Evolutionary conservation across 495 filamentous ascomycete species (phyloP).

Genomic region (Penicillium cataractarum): DNA sequence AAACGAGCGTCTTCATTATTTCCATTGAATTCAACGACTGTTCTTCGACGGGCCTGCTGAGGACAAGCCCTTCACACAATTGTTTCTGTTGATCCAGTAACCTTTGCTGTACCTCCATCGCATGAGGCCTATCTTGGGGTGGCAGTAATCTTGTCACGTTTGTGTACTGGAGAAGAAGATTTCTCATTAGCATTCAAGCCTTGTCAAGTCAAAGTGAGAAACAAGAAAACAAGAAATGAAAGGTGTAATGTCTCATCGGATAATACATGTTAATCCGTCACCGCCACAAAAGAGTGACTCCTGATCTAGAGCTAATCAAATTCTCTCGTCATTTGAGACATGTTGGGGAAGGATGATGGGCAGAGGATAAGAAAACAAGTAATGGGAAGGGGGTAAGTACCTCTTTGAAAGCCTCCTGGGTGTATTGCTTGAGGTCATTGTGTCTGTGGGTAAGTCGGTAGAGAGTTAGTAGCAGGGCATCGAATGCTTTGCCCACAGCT

Average conservation of each 20-base stretch:
- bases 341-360: slow-evolving; percentile 13
- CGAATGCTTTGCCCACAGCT: slow-evolving; percentile 49
- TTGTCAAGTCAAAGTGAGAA: slow-evolving; percentile 5
- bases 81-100: slow-evolving; percentile 35
- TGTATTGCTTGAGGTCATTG: slow-evolving; percentile 44
- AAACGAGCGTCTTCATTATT: slow-evolving; percentile 50
- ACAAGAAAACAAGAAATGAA: slow-evolving; percentile 16
- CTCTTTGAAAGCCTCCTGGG: slow-evolving; percentile 50
- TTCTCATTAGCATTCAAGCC: slow-evolving; percentile 27
- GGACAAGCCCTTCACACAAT: slow-evolving; percentile 36
- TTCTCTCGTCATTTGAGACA: slow-evolving; percentile 56
- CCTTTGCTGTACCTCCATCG: slow-evolving; percentile 40
- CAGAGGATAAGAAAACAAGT: slow-evolving; percentile 12
- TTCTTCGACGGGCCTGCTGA: slow-evolving; percentile 33
- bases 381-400: slow-evolving; percentile 39
- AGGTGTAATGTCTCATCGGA: slow-evolving; percentile 44
- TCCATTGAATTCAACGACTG: slow-evolving; percentile 43
- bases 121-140: slow-evolving; percentile 34
- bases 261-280: slow-evolving; percentile 60
- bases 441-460: slow-evolving; percentile 50
- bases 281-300: slow-evolving; percentile 48
- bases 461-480: slow-evolving; percentile 54
- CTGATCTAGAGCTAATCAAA: slow-evolving; percentile 64
- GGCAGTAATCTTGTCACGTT: slow-evolving; percentile 28
- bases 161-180: slow-evolving; percentile 20